A percentile compares a stretch with the other conserved stretches of the same genome.
phyloP scores from a whole-genome alignment of 805 yeast genomes.

The Tetrapisispora iriomotensis region DNA sequence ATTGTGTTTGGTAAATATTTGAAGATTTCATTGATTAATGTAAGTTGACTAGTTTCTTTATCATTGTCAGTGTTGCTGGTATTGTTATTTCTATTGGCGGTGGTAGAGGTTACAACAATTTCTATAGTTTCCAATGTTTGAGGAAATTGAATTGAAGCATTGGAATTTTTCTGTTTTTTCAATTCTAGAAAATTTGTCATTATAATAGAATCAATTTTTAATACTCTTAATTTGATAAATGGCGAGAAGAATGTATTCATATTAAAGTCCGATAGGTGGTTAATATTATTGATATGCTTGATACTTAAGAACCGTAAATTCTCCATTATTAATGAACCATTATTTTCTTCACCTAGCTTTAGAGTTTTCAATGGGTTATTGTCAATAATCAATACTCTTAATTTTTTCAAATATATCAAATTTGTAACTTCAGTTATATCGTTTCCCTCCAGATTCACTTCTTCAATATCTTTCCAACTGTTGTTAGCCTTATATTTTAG shows the following conservation, averaged over 20 bases:
- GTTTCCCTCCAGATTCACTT: slow-evolving; percentile 19
- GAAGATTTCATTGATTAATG: neutral
- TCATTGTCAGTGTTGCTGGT: neutral
- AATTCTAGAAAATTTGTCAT: neutral
- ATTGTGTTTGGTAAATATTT: slow-evolving; percentile 1
- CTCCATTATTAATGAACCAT: neutral
- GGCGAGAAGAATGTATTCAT: neutral
- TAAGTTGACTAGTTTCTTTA: neutral
- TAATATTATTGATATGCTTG: neutral
- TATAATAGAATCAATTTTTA: slow-evolving; percentile 2
- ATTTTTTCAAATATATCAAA: slow-evolving; percentile 10
- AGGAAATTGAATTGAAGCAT: neutral
- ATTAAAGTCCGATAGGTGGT: neutral
- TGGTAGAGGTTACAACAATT: neutral
- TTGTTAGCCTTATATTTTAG: slow-evolving; percentile 2
- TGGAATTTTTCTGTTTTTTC: neutral
- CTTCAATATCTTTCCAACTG: slow-evolving; percentile 16
- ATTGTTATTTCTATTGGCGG: neutral
- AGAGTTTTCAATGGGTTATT: slow-evolving; percentile 18
- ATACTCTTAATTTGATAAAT: slow-evolving; percentile 1
- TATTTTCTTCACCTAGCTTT: neutral
- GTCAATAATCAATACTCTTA: slow-evolving; percentile 16
- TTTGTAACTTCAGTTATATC: slow-evolving; percentile 16
- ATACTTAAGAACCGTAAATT: slow-evolving; percentile 2
- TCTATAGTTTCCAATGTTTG: slow-evolving; percentile 1